Percentiles rank a stretch among this genome's conserved stretches.
Evolutionary conservation across 2,329 filamentous ascomycete genomes (phyloP).

Genomic region (Tolypocladium ovalisporum): DNA sequence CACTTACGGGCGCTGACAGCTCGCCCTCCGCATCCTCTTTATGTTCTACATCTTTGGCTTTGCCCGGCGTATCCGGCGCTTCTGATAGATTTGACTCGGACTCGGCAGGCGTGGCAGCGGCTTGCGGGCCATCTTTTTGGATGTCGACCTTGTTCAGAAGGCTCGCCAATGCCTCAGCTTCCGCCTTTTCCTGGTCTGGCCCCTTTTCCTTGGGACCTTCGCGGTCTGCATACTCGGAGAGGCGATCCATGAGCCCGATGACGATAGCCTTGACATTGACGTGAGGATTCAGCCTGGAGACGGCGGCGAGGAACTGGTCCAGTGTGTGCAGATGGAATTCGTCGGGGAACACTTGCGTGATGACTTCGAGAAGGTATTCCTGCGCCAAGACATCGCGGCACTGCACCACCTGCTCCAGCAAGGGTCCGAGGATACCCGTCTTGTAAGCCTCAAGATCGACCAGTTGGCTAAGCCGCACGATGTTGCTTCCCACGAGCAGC

Average conservation of each 20-base stretch:
- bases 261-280: conserved; percentile 98
- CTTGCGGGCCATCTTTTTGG: conserved; percentile 36
- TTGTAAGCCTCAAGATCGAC: conserved; percentile 95
- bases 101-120: conserved; percentile 9
- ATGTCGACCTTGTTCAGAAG: conserved; percentile 71
- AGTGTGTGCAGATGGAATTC: conserved; percentile 96
- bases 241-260: conserved; percentile 91
- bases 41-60: conserved; percentile 20
- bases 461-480: conserved; percentile 87
- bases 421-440: conserved; percentile 72
- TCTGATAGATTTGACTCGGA: conserved; percentile 24
- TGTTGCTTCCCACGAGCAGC: conserved; percentile 88
- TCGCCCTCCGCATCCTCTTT: conserved; percentile 12
- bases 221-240: conserved; percentile 88
- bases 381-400: conserved; percentile 94
- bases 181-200: conserved; percentile 63
- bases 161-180: conserved; percentile 71
- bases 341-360: conserved; percentile 97
- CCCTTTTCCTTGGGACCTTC: conserved; percentile 63
- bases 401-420: conserved; percentile 94
- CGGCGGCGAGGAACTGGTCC: conserved; percentile 87
- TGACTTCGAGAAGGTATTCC: conserved; percentile 94
- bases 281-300: conserved; percentile 85
- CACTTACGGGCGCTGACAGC: conserved; percentile 12
- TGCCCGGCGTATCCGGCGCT: conserved; percentile 8